phyloP scores from a whole-genome alignment of 2,329 filamentous ascomycete genomes.

The Trichoderma gracile region DNA sequence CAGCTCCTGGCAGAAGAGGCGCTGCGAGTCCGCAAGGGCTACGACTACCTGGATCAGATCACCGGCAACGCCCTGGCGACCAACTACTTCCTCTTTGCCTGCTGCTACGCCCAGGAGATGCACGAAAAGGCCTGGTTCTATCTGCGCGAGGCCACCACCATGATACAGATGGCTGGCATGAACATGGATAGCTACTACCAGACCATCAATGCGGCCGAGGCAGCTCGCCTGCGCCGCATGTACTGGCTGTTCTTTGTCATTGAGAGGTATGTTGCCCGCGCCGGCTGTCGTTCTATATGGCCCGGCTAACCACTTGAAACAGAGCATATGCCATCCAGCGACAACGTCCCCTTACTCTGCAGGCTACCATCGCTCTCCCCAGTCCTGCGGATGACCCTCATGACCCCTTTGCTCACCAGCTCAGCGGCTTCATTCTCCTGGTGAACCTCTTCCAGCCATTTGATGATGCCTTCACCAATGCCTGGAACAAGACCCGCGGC shows the following conservation, averaged over 20 bases:
- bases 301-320: no score
- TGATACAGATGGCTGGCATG: conserved; percentile 63
- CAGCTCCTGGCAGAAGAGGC: conserved; percentile 68
- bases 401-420: conserved; percentile 54
- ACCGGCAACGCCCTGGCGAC: conserved; percentile 63
- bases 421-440: conserved; percentile 60
- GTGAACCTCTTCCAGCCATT: conserved; percentile 66
- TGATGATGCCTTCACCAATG: conserved; percentile 62
- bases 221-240: conserved; percentile 63
- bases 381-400: conserved; percentile 60
- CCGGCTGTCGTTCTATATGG: no score
- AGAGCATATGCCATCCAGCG: conserved; percentile 71
- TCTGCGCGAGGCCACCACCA: conserved; percentile 72
- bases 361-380: conserved; percentile 67
- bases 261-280: no score
- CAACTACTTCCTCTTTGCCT: conserved; percentile 78
- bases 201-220: conserved; percentile 59
- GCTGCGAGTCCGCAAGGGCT: conserved; percentile 62
- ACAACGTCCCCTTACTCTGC: conserved; percentile 68
- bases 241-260: conserved; percentile 74
- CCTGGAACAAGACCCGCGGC: conserved; percentile 66
- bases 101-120: conserved; percentile 68
- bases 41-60: conserved; percentile 59
- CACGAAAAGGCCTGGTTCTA: conserved; percentile 80
- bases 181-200: conserved; percentile 64